Evolutionary conservation across 345 rosid genomes (phyloP).

Genomic region (Corchorus capsularis): DNA sequence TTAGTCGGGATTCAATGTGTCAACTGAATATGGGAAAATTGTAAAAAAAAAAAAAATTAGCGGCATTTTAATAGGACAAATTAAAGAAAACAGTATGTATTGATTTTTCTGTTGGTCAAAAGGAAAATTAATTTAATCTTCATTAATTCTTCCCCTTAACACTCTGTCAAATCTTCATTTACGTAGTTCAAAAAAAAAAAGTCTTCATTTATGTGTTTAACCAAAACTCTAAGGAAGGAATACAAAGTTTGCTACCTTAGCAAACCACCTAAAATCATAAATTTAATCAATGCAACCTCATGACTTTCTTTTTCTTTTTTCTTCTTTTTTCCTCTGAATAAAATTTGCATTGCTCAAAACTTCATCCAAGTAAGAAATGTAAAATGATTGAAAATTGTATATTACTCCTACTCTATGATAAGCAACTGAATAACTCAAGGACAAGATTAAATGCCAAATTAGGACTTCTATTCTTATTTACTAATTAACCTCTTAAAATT

Average conservation of each 20-base stretch:
- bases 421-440: not conserved
- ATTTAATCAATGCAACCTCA: not conserved
- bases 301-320: not conserved
- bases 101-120: too few relatives aligned
- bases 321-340: not conserved
- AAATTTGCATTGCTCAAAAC: not conserved
- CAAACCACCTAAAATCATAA: not conserved
- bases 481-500: not conserved
- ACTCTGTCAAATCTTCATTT: not conserved
- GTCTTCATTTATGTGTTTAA: not conserved
- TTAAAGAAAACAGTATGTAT: too few relatives aligned
- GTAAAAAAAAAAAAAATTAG: too few relatives aligned
- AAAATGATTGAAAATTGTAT: not conserved
- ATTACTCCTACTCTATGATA: not conserved
- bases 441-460: not conserved
- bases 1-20: too few relatives aligned
- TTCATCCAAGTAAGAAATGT: not conserved
- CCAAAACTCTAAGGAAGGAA: not conserved
- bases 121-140: too few relatives aligned
- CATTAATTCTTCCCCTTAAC: not conserved
- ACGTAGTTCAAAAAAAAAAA: too few relatives aligned
- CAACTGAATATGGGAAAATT: too few relatives aligned
- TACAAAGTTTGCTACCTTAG: not conserved
- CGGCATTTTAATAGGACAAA: too few relatives aligned
- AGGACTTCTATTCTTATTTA: not conserved